phyloP scores from a whole-genome alignment of 495 filamentous ascomycete genomes.

The Gamarada debralockiae region DNA sequence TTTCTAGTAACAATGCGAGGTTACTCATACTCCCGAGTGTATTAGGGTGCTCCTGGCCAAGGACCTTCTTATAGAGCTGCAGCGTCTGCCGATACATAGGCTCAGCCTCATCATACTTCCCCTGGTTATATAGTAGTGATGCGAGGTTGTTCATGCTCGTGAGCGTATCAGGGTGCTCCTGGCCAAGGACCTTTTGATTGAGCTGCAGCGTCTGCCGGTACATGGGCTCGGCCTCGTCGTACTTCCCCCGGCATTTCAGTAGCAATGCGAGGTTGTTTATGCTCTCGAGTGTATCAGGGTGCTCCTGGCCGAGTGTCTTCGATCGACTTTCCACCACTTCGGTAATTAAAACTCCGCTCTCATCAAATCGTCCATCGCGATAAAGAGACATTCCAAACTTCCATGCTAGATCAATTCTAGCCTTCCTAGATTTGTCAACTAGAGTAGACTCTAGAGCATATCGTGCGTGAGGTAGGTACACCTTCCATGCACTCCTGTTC shows the following conservation, averaged over 20 bases:
- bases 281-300: conserved; percentile 23
- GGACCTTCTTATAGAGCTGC: conserved; percentile 13
- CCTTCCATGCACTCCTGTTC: too few relatives aligned
- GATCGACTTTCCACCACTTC: too few relatives aligned
- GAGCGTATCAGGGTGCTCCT: conserved; percentile 12
- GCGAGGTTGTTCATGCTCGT: neutral
- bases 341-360: too few relatives aligned
- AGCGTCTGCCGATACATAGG: conserved; percentile 2
- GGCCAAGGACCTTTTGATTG: conserved; percentile 8
- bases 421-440: too few relatives aligned
- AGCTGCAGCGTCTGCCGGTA: too few relatives aligned
- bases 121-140: too few relatives aligned
- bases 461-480: too few relatives aligned
- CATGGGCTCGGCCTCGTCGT: neutral
- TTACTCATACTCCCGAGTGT: conserved; percentile 23
- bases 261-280: conserved; percentile 24
- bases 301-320: conserved; percentile 25
- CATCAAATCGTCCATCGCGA: too few relatives aligned
- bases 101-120: conserved; percentile 5
- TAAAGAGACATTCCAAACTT: too few relatives aligned
- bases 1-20: conserved; percentile 21
- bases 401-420: too few relatives aligned
- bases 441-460: too few relatives aligned
- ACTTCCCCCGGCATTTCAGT: conserved; percentile 22
- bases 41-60: too few relatives aligned